A percentile compares a stretch with the other conserved stretches of the same genome.
phyloP scores from a whole-genome alignment of 371 early-diverging fungal species.

The Circinella umbellata region DNA sequence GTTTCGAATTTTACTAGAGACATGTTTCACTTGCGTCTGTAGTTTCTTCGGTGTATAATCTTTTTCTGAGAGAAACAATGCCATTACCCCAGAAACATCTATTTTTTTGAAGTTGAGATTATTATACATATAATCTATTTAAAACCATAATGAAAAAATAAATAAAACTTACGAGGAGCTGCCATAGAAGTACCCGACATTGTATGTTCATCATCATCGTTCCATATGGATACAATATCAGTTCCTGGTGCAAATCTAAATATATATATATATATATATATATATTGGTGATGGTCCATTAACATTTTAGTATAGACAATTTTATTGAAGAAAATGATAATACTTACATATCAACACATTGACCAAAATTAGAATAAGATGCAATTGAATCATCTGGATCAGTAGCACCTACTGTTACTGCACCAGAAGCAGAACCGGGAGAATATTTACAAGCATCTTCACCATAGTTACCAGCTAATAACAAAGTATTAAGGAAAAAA shows the following conservation, averaged over 20 bases:
- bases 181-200: slow-evolving; percentile 83
- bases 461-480: slow-evolving; percentile 61
- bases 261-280: too few relatives aligned
- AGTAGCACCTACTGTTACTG: slow-evolving; percentile 90
- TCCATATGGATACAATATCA: slow-evolving; percentile 74
- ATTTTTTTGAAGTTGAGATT: not conserved
- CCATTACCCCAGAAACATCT: slow-evolving; percentile 54
- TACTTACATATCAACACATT: slow-evolving; percentile 77
- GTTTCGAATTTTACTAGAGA: slow-evolving; percentile 33
- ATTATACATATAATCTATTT: not conserved
- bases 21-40: slow-evolving; percentile 24
- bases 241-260: slow-evolving; percentile 74
- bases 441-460: slow-evolving; percentile 85
- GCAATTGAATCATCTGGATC: slow-evolving; percentile 74
- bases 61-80: slow-evolving; percentile 35
- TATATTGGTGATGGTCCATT: not conserved
- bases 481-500: not conserved
- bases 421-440: slow-evolving; percentile 82
- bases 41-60: slow-evolving; percentile 44
- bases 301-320: not conserved
- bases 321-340: not conserved
- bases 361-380: slow-evolving; percentile 78
- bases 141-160: not conserved
- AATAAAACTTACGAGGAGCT: slow-evolving; percentile 62
- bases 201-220: slow-evolving; percentile 28